Percentiles rank a stretch among this genome's conserved stretches.
Conservation (phyloP, 768 basidiomycete species). For the Tylopilus subfusipes region DNA sequence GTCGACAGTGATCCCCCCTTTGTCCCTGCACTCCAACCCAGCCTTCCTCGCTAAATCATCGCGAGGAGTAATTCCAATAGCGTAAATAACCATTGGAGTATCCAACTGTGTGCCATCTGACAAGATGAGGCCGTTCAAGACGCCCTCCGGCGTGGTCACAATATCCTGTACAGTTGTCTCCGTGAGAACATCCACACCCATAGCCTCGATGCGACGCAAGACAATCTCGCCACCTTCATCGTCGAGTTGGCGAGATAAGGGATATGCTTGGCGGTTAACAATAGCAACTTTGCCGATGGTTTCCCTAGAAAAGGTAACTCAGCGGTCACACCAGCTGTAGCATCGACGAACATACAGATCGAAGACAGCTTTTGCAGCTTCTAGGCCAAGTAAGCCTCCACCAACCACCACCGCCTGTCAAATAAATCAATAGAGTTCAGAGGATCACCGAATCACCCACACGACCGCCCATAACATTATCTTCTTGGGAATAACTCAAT, state of each 20-base stretch:
- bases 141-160: slow-evolving; percentile 34
- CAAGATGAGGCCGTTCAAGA: slow-evolving; percentile 50
- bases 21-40: slow-evolving; percentile 47
- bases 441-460: slow-evolving; percentile 11
- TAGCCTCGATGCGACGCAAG: slow-evolving; percentile 51
- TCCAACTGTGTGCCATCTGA: slow-evolving; percentile 43
- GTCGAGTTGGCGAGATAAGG: slow-evolving; percentile 58
- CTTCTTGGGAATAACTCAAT: slow-evolving; percentile 51
- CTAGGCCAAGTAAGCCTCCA: slow-evolving; percentile 68
- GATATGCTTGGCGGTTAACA: slow-evolving; percentile 48
- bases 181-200: slow-evolving; percentile 57
- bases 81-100: slow-evolving; percentile 58
- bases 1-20: slow-evolving; percentile 57
- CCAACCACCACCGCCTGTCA: slow-evolving; percentile 46
- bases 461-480: slow-evolving; percentile 36
- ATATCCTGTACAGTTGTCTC: slow-evolving; percentile 37
- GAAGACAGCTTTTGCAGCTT: slow-evolving; percentile 69
- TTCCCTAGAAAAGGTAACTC: slow-evolving; percentile 7
- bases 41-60: slow-evolving; percentile 58
- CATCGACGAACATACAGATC: slow-evolving; percentile 40
- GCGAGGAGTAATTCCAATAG: slow-evolving; percentile 68
- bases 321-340: neutral
- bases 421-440: neutral
- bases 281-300: slow-evolving; percentile 48
- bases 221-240: slow-evolving; percentile 58